Conservation (phyloP, 805 yeast species). For the Hanseniaspora clermontiae region DNA sequence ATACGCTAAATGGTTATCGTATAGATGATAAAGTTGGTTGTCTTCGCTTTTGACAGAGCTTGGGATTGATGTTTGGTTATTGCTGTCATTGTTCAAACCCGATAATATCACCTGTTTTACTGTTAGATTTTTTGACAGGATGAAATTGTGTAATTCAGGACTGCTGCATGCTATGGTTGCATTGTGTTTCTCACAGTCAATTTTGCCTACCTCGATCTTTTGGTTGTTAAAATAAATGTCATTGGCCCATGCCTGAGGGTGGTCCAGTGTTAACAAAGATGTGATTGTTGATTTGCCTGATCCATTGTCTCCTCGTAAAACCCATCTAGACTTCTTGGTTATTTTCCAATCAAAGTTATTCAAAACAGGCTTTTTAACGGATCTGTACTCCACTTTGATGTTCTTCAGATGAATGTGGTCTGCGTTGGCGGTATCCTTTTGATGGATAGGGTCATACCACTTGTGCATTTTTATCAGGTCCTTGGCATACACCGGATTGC, state of each 20-base stretch:
- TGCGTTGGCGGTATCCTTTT: background rate
- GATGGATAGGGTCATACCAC: slow-evolving; percentile 15
- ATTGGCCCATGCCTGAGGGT: slow-evolving; percentile 89
- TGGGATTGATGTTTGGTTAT: slow-evolving; percentile 35
- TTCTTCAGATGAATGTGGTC: slow-evolving; percentile 40
- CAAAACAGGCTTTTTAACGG: slow-evolving; percentile 41
- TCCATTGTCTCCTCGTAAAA: slow-evolving; percentile 79
- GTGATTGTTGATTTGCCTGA: slow-evolving; percentile 84
- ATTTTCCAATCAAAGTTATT: slow-evolving; percentile 54
- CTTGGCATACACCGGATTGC: slow-evolving; percentile 15
- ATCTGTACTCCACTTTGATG: slow-evolving; percentile 51
- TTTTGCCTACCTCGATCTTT: slow-evolving; percentile 59
- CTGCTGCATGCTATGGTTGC: slow-evolving; percentile 71
- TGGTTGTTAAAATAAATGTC: slow-evolving; percentile 49
- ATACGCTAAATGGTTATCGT: slow-evolving; percentile 34
- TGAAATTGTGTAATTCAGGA: slow-evolving; percentile 86
- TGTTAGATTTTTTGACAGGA: slow-evolving; percentile 42
- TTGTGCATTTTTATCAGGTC: slow-evolving; percentile 22
- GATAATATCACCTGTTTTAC: slow-evolving; percentile 51
- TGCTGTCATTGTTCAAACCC: slow-evolving; percentile 55
- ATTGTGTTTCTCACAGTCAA: slow-evolving; percentile 69
- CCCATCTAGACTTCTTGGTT: slow-evolving; percentile 69
- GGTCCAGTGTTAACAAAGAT: slow-evolving; percentile 80
- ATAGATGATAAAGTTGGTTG: slow-evolving; percentile 28
- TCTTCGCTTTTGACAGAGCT: slow-evolving; percentile 27